Evolutionary conservation across 2,329 filamentous ascomycete species (phyloP), one percentile per base, ranked within the genome.

Genomic region (Penicillium corylophilum): DNA sequence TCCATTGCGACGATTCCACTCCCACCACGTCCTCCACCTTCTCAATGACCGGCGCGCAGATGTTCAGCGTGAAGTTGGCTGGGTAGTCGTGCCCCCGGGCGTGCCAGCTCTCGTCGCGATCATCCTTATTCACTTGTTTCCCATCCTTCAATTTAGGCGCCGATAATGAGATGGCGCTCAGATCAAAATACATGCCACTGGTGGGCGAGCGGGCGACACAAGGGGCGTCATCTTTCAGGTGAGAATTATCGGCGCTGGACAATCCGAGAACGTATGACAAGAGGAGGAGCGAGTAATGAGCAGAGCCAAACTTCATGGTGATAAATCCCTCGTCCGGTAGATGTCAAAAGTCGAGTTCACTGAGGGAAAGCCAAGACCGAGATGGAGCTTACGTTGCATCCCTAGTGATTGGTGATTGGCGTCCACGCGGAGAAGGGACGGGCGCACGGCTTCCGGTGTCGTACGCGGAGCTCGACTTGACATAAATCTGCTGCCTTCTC

Each of bases 131-230:
- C 42, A 65, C 56, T 49, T 73, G 76, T 48, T 74, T 69, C 38
- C 71, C 68, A 46, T 75, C 68, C 48, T 73, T 71, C 38, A 63
- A 41, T 47, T 69, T 66, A 12, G 80, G 78, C 29, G 78, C 77
- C 33, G 71, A 72, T 46, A 84, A 69, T 26, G 77, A 78, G 57
- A 87, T 77, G 7, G 79, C 74, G 59, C 78, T 84, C 24, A 87
- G 74, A 64, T 87, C 83, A 71, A 84, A 86, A 74, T 83, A 86
- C 48, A 80, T 74, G 50, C 83, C 82, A 12, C 77, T 80, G n/a
- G 76, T 78, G 3, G 82, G 79, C 22, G 82, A 85, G 56, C 79
- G 77, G 50, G 83, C 80, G n/a, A 83, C 84, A 66, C 84, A 87
- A 55, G 83, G 79, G 48, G 78, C 76, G n/a, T 72, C 63, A 54